Base-by-base conservation (phyloP, 1,284 basidiomycete genomes). In the Ganoderma boninense region DNA sequence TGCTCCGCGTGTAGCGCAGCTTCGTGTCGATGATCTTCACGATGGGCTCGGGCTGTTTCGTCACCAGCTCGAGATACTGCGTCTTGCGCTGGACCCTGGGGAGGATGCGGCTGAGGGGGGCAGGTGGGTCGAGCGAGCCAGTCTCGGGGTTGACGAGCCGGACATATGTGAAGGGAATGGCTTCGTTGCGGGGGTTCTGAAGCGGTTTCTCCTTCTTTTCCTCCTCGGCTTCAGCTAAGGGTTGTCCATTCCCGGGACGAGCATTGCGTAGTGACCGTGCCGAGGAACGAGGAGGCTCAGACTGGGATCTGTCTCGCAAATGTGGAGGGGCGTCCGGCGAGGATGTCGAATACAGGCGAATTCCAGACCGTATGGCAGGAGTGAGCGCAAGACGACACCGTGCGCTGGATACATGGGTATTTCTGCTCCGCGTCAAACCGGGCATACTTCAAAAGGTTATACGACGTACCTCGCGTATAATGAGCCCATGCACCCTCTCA, bases 1-100 rank as follows among this genome's bases (percentile, higher is more conserved):
- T 77, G 76, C 71, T 80, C 62, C 82, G 79, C 73, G 82, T 83
- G 59, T 81, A 80, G 68, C 78, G 78, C 32, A 80, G 84, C 72
- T 79, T 79, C 49, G 80, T 82, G 70, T 85, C 77, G 46, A 86
- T 75, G 46, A 91, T 77, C 74, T 85, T 87, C 49, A 92, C 90
- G 61, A 91, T 81, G 1, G 88, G 87, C 2, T 80, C 73, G 0
- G 88, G 87, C 0, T 78, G 74, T 0, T 79, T 73, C 8, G 79
- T 74, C 49, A 91, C 84, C 62, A 92, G 85, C 75, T 90, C 86
- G 66, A 92, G 79, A 76, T 84, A 86, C 61, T 83, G 79, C 2
- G 76, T 81, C 61, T 81, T 81, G 40, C 68, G 77, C 76, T 88
- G 78, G 62, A 87, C 71, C 40, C 79, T 60, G 42, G 78, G 75